Conservation (phyloP, 176 grass and related monocot species). For the Hsuehochloa calcarea region DNA sequence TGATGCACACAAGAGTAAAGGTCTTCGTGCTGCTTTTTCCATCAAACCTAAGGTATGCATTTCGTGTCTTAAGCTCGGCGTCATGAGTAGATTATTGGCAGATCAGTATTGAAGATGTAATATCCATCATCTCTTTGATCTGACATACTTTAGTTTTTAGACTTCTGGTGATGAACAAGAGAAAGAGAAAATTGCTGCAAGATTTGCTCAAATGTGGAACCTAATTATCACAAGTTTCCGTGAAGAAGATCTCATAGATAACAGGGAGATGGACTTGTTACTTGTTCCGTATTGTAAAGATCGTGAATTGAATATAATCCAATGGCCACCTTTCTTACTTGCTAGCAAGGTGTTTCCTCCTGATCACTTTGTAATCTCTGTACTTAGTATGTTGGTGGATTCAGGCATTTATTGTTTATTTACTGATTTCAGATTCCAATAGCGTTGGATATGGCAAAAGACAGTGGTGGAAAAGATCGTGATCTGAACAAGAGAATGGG, state of each 20-base stretch:
- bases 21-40: slow-evolving; percentile 59
- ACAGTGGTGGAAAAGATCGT: slow-evolving; percentile 75
- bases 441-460: slow-evolving; percentile 94
- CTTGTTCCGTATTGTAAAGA: slow-evolving; percentile 96
- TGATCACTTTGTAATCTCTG: slow-evolving; percentile 19
- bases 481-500: slow-evolving; percentile 82
- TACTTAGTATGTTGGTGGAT: slow-evolving; percentile 13
- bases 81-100: slow-evolving; percentile 25
- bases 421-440: slow-evolving; percentile 72
- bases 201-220: slow-evolving; percentile 99
- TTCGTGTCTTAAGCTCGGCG: not conserved
- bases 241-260: slow-evolving; percentile 92
- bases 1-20: slow-evolving; percentile 56
- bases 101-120: slow-evolving; percentile 9
- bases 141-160: slow-evolving; percentile 34
- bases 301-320: slow-evolving; percentile 73
- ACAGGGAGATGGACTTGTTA: slow-evolving; percentile 93
- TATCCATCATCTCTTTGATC: not conserved
- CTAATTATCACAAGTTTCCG: slow-evolving; percentile 87
- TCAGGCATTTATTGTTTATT: slow-evolving; percentile 29
- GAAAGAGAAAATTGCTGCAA: slow-evolving; percentile 71
- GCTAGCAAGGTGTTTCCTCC: slow-evolving; percentile 81
- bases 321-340: slow-evolving; percentile 98
- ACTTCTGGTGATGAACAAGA: slow-evolving; percentile 44
- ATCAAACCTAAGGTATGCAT: slow-evolving; percentile 56